phyloP scores from a whole-genome alignment of 1,139 yeast genomes.

The Candida mesenterica region DNA sequence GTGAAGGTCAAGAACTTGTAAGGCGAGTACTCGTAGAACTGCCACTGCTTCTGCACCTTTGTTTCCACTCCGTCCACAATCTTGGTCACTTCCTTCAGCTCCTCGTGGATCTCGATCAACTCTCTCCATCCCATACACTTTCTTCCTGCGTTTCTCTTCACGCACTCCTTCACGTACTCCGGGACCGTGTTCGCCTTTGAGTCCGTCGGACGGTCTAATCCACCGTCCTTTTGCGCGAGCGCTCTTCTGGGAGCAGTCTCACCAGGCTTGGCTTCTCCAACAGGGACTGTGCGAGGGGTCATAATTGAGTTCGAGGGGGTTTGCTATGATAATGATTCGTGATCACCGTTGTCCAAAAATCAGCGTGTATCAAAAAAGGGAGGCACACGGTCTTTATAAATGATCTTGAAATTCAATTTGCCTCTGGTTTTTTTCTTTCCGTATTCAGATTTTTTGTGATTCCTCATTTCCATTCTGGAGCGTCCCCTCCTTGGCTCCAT shows the following conservation, averaged over 20 bases:
- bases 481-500: too few species aligned
- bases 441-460: too few species aligned
- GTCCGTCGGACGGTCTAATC: constrained; percentile 56
- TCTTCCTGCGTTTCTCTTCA: constrained; percentile 50
- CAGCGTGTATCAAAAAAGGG: too few species aligned
- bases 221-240: constrained; percentile 54
- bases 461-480: too few species aligned
- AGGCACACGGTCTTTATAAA: too few species aligned
- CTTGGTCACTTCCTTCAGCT: constrained; percentile 73
- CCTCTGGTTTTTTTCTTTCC: too few species aligned
- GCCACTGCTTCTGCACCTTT: constrained; percentile 82
- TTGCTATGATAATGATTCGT: too few species aligned
- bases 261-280: constrained; percentile 78
- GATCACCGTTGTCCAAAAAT: too few species aligned
- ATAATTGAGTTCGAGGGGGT: constrained; percentile 11
- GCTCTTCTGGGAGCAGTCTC: constrained; percentile 93
- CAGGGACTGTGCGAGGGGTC: constrained; percentile 56
- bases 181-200: constrained; percentile 65
- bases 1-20: constrained; percentile 66
- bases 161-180: constrained; percentile 67
- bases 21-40: constrained; percentile 72
- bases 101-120: constrained; percentile 68
- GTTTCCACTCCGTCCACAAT: constrained; percentile 71
- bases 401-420: too few species aligned
- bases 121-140: constrained; percentile 82